Evolutionary conservation across 2,329 filamentous ascomycete species (phyloP).

Genomic region (Hypomyces perniciosus): DNA sequence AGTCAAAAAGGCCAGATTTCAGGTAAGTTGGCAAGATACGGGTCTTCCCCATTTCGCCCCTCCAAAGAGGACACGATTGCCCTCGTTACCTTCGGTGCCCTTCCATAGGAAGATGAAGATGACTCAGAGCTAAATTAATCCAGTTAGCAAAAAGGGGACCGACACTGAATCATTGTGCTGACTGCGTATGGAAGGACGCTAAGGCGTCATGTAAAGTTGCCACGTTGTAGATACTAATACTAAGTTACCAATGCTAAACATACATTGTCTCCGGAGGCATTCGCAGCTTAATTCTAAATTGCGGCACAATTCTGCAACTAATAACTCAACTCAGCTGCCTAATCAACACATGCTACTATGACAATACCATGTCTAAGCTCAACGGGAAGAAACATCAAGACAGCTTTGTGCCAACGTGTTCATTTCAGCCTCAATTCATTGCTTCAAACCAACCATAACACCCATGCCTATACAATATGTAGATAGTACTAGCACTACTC

Average conservation of each 20-base stretch:
- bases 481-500: background rate
- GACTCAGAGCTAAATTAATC: constrained; percentile 8
- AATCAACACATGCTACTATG: no score
- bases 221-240: background rate
- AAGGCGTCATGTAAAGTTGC: background rate
- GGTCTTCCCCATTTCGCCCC: constrained; percentile 10
- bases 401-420: background rate
- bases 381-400: background rate
- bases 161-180: background rate
- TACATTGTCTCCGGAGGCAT: no score
- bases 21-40: constrained; percentile 19
- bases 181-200: background rate
- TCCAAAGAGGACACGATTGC: constrained; percentile 13
- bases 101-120: constrained; percentile 1
- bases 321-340: no score
- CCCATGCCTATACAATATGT: background rate
- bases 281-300: no score
- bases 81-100: constrained; percentile 2
- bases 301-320: no score
- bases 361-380: no score
- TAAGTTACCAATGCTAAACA: no score
- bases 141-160: no score
- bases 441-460: background rate
- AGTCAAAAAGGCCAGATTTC: constrained; percentile 45
- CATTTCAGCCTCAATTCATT: background rate